phyloP scores from a whole-genome alignment of 2,329 filamentous ascomycete genomes.

The Neonectria magnoliae region DNA sequence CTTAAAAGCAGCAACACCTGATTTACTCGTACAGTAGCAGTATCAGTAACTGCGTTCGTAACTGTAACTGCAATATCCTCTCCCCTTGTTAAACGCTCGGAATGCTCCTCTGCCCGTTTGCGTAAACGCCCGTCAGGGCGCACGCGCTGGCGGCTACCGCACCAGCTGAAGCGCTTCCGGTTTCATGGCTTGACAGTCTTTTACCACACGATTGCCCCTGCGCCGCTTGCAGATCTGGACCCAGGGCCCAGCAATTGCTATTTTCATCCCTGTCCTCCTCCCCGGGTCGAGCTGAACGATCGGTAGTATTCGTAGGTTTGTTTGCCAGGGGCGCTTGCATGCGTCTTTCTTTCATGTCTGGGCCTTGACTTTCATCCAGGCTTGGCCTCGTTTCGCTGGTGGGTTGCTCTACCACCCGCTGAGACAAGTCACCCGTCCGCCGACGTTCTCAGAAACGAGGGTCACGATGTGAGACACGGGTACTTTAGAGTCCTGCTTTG shows the following conservation, averaged over 20 bases:
- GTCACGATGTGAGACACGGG: background rate
- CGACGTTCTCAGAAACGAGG: background rate
- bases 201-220: slow-evolving; percentile 11
- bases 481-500: background rate
- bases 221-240: slow-evolving; percentile 22
- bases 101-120: slow-evolving; percentile 23
- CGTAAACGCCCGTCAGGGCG: slow-evolving; percentile 8
- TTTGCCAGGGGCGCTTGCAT: background rate
- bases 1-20: background rate
- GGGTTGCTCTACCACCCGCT: background rate
- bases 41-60: too few relatives aligned
- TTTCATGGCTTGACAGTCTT: slow-evolving; percentile 32
- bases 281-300: background rate
- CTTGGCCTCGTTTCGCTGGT: background rate
- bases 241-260: slow-evolving; percentile 16
- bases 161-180: slow-evolving; percentile 32
- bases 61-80: background rate
- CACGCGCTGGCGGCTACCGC: slow-evolving; percentile 12
- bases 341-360: background rate
- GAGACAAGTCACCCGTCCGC: background rate
- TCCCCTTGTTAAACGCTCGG: background rate
- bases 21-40: background rate
- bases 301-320: too few relatives aligned
- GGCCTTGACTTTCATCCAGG: too few relatives aligned
- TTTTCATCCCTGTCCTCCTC: slow-evolving; percentile 16